Evolutionary conservation across 345 rosid genomes (phyloP), one percentile per base, ranked within the genome.

Genomic region (Brassica cretica): DNA sequence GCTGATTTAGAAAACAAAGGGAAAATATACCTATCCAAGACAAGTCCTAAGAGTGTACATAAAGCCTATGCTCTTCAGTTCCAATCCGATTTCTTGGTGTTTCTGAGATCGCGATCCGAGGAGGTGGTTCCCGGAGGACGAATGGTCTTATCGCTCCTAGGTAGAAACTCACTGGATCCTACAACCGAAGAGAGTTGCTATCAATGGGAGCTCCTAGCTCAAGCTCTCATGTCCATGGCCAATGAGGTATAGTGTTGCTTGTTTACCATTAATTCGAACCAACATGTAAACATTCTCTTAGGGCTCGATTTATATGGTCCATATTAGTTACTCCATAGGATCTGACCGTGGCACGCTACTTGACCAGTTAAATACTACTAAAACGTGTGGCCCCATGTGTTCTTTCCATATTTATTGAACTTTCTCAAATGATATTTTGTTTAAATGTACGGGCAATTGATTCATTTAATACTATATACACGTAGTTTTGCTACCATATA

Each of bases 81-180:
- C 76, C 87, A 81, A 55, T 73, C 67, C 5, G 95, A 93, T 64
- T 91, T 93, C 41, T 83, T 81, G 1, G 0, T 35, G 35, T 93
- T 91, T 71, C 81, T 93, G 21, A 78, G 71, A 24, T 84, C 90
- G 0, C 82, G 95, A 19, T 85, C 97, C 0, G 80, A 74, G 5
- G 98, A 93, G 76, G 14, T 90, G 68, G 84, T 88, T 60, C 41
- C 76, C 8, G 90, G 95, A 14, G 95, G 98, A 9, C 83, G 92
- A 61, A 90, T 90, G 92, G 81, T 89, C 14, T 79, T 93, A 53
- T 88, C 91, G 1, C 84, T 89, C 64, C 41, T 89, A 58, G 93
- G 95, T 18, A 82, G 97, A 83, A 82, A 59, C 29, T 75, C 88
- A 2, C 0, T 15, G 2, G 92, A 90, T 81, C 89, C 95, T 65